Evolutionary conservation across 2,329 filamentous ascomycete genomes (phyloP), one percentile per base, ranked within the genome.

Genomic region (Venturia carpophila): DNA sequence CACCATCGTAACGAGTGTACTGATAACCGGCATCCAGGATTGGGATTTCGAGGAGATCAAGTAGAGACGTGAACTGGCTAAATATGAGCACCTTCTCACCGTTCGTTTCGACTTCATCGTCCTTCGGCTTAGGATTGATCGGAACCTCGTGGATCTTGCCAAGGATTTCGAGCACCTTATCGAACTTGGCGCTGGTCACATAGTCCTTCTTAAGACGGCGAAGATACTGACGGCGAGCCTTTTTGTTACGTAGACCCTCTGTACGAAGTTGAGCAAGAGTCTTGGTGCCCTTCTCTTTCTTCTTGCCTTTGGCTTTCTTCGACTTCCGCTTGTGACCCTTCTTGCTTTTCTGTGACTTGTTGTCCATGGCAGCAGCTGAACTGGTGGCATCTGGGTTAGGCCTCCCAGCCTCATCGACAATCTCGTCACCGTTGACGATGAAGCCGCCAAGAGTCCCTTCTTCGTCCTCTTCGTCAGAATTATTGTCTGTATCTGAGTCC

Each of bases 51-150:
- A 93, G 78, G 5, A 93, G 80, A 74, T 93, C 90, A 2, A 94
- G 83, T 21, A 93, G 79, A 0, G 88, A 86, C 0, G 90, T 92
- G 78, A 90, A 94, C 70, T 92, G 89, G 65, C 86, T 90, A 77
- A 94, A 94, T 68, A 94, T 83, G 64, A 94, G 87, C 0, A 88
- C 90, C 75, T 93, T 93, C 73, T 91, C 87, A 1, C 52, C 39
- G 10, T 47, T 47, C 75, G 93, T 93, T 73, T 91, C 87, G 1
- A 41, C 34, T 11, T 39, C 34, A 2, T 58, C 52, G n/a, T 58
- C 52, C 52, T 9, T 58, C 13, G 52, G 52, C 39, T 81, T 82
- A 2, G 83, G 71, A 41, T 79, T 77, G 11, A 76, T 75, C n/a
- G 52, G 27, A n/a, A 58, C 19, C n/a, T 71, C 71, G 64, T 79